These are phyloP conservation scores for Moricandia moricandioides DNA, from an alignment of 345 rosid genomes.

Conservation along the genomic window DNA sequence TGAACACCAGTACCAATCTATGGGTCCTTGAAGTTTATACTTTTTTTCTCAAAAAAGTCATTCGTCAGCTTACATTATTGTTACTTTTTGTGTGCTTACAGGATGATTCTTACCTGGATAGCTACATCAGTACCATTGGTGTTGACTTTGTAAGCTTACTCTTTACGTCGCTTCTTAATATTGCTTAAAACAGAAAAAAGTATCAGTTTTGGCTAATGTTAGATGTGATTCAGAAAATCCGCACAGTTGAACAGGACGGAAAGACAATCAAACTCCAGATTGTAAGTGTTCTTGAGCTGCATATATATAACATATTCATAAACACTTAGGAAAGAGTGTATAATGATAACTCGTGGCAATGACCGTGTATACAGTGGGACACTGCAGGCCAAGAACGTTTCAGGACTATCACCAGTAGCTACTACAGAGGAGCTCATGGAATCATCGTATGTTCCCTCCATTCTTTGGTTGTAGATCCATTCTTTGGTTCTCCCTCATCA, in stretches of 20 bases:
- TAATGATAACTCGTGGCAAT: not conserved
- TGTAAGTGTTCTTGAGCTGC: conserved; percentile 33
- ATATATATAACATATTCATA: not conserved
- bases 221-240: conserved; percentile 49
- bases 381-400: conserved; percentile 95
- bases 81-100: conserved; percentile 13
- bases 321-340: not conserved
- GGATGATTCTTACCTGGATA: conserved; percentile 62
- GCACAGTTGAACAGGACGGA: conserved; percentile 64
- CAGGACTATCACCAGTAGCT: conserved; percentile 89
- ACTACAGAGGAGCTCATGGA: conserved; percentile 95
- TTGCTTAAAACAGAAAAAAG: not conserved
- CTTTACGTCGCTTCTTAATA: not conserved
- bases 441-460: conserved; percentile 50
- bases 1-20: not conserved
- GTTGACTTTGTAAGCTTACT: conserved; percentile 54
- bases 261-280: conserved; percentile 62
- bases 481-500: not conserved
- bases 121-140: conserved; percentile 64
- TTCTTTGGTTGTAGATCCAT: not conserved
- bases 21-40: not conserved
- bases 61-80: not conserved
- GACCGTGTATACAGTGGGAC: conserved; percentile 62
- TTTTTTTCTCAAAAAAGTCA: no score
- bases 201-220: not conserved